Conservation (phyloP, 2,329 filamentous ascomycete genomes). For the Mycosphaerella sp. region DNA sequence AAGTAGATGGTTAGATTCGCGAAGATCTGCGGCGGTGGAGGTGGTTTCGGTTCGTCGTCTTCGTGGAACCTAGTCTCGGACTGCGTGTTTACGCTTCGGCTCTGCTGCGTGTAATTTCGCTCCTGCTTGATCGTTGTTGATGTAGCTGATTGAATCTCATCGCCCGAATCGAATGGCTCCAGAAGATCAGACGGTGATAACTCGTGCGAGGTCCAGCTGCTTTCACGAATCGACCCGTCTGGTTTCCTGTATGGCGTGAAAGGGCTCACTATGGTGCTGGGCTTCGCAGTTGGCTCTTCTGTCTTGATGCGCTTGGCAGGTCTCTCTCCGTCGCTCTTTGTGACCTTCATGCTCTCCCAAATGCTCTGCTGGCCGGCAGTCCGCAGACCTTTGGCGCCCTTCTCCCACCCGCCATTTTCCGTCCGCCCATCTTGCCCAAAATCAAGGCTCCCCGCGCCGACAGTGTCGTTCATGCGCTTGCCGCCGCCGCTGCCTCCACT, state of each 20-base stretch:
- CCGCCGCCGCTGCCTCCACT: conserved; percentile 50
- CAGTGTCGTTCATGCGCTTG: conserved; percentile 56
- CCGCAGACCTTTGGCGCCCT: conserved; percentile 44
- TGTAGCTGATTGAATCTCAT: neutral
- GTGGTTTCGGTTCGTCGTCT: neutral
- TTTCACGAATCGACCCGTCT: conserved; percentile 28
- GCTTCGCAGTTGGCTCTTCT: conserved; percentile 7
- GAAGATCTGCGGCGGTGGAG: conserved; percentile 38
- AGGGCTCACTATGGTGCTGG: conserved; percentile 28
- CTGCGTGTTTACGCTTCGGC: neutral
- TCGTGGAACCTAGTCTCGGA: neutral
- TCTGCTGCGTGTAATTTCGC: neutral
- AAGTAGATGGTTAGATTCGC: conserved; percentile 69
- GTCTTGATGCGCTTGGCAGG: conserved; percentile 20
- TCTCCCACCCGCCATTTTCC: conserved; percentile 49
- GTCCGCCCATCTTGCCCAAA: conserved; percentile 46
- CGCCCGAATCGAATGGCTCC: conserved; percentile 20
- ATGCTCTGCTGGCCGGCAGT: conserved; percentile 42
- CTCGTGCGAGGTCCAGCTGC: conserved; percentile 31
- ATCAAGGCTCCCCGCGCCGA: conserved; percentile 57
- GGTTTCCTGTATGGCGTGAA: conserved; percentile 28
- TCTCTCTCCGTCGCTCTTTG: conserved; percentile 18
- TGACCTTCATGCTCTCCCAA: conserved; percentile 29
- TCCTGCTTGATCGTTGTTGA: neutral
- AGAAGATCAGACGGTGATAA: conserved; percentile 29